Base-by-base conservation (phyloP, 768 basidiomycete genomes). In the Astraeus odoratus region DNA sequence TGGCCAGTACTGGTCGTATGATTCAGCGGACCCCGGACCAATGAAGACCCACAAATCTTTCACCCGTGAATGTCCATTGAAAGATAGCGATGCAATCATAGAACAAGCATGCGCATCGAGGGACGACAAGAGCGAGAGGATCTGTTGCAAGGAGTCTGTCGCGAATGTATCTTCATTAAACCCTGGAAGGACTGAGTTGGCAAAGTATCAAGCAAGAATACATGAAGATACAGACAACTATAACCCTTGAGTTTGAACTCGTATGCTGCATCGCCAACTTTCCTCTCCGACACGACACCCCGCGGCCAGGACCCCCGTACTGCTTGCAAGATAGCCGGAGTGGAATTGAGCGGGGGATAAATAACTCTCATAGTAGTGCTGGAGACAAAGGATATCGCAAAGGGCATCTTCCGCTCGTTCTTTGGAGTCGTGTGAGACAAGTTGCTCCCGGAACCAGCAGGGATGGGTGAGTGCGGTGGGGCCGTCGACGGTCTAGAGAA, bases 171-270 rank as follows among this genome's bases (percentile, higher is more conserved):
- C 82, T 57, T 86, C 80, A 59, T 86, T 78, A 57, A 86, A 86
- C 81, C 83, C 84, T 87, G 58, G 29, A 47, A 53, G 43, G 43
- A 51, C 33, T 51, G 51, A 46, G 37, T 57, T 46, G 51, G 49
- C 49, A 44, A 43, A 45, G 46, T 23, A 45, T 41, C 51, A 51
- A 31, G 48, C n/a, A 24, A 44, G 43, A 47, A 50, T 37, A 41
- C 29, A 26, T 38, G 15, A 42, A 47, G 31, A 41, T 47, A 66
- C 77, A 43, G 58, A 86, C 86, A 86, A 68, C 75, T 80, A 58
- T 88, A 88, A 19, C 86, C 86, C 55, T 85, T 86, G 42, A 88
- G 68, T 62, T 84, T 87, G 66, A 88, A 88, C 60, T 88, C 86
- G 57, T 77, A 88, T 6, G 79, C 76, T 45, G 76, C 76, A 22